Base-by-base conservation (phyloP, 106 monocot genomes). In the Phalaenopsis equestris region DNA sequence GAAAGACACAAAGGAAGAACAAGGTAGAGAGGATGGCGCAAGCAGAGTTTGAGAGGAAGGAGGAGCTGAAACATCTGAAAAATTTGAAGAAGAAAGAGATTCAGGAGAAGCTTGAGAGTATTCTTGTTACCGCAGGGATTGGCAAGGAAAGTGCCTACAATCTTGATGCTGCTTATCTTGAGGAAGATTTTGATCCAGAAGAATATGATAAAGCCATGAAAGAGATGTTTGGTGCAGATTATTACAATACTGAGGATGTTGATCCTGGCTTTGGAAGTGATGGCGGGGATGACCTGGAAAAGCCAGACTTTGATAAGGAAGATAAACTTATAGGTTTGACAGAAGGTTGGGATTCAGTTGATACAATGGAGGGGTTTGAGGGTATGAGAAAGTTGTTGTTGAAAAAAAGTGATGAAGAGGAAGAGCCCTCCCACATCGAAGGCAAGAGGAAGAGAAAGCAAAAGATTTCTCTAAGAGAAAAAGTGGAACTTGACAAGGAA, bases 41-140 rank as follows among this genome's bases (percentile, higher is more conserved):
- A 76, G 95, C 90, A 1, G 91, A 99, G 88, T 42, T 76, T 4
- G 95, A 95, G 78, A 85, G 95, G 82, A 90, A 83, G 79, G 93
- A 99, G 84, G 95, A 95, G 81, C 73, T 99, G 88, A 99, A 99
- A 83, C 88, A 85, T 16, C 81, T 99, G 64, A 99, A 99, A 86
- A 99, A 95, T 78, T 43, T 99, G 85, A 99, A 99, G 86, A 99
- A 93, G 93, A 99, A 91, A 78, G 99, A 99, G 91, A 99, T 99
- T 16, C 77, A 89, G 78, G 93, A 95, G 83, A 99, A 91, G 81
- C 88, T 99, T 1, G 95, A 88, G 80, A 91, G 86, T 85, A 86
- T 99, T 19, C 72, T 83, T 30, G 84, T 67, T 0, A 87, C 88
- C 57, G 95, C 95, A 1, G 99, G 99, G 21, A 83, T 99, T 37